Conservation (phyloP, 1,284 basidiomycete species). For the Ustilago nuda region DNA sequence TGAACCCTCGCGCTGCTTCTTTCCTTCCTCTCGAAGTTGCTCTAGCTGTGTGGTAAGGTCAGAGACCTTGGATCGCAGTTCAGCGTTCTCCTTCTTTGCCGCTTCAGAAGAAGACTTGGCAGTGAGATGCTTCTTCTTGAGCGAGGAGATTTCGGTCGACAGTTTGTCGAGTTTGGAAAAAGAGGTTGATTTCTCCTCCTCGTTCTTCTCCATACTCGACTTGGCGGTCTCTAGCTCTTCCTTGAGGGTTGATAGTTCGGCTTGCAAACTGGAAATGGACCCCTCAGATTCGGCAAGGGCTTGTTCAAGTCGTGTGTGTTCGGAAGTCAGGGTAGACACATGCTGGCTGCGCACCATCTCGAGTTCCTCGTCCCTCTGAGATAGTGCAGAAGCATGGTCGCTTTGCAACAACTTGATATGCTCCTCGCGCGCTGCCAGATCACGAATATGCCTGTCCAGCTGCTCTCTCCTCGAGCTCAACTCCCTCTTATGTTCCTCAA, state of each 20-base stretch:
- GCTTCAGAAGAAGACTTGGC: constrained; percentile 46
- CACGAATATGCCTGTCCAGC: constrained; percentile 2
- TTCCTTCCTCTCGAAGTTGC: constrained; percentile 3
- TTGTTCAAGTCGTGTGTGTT: constrained; percentile 19
- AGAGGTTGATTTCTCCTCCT: constrained; percentile 15
- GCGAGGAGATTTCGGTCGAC: constrained; percentile 20
- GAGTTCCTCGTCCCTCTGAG: constrained; percentile 13
- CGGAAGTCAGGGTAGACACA: constrained; percentile 13
- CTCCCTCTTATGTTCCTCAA: constrained; percentile 7
- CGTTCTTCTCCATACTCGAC: not conserved
- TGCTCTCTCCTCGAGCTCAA: constrained; percentile 4
- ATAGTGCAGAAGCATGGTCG: constrained; percentile 15
- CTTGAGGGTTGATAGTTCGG: constrained; percentile 16
- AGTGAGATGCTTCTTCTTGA: constrained; percentile 53
- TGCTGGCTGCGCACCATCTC: constrained; percentile 14
- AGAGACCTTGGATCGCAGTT: constrained; percentile 24
- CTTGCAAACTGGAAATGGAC: constrained; percentile 2
- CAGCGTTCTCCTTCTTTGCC: constrained; percentile 46
- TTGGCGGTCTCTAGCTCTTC: constrained; percentile 17
- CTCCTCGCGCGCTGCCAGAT: constrained; percentile 20
- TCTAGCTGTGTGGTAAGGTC: constrained; percentile 12
- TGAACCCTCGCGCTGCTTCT: not conserved
- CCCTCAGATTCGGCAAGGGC: constrained; percentile 20
- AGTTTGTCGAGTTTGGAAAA: constrained; percentile 29
- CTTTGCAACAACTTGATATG: constrained; percentile 17